Evolutionary conservation across 2,329 filamentous ascomycete species (phyloP), one percentile per base, ranked within the genome.

Genomic region (Dactylellina drechsleri): DNA sequence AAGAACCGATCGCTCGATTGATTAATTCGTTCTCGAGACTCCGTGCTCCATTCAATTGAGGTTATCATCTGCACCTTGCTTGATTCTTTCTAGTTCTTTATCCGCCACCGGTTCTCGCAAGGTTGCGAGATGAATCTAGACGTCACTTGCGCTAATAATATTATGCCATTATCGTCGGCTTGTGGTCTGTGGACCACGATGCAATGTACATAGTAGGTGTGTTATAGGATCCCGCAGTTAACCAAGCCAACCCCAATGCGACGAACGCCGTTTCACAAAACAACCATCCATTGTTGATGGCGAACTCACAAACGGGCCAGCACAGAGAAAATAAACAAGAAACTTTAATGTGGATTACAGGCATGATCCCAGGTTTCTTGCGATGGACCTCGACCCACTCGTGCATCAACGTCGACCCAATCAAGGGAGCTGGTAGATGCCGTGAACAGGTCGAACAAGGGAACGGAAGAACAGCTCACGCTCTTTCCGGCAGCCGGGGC

Each of bases 211-310:
- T 3, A 28, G 13, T 47, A 47, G 4, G 28, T 5, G 58, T 64
- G 64, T 58, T 53, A 75, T 47, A 75, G 57, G 57, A 58, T 47
- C 60, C 61, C 56, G 68, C 68, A 60, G 59, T 66, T 66, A 66
- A 73, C 54, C 61, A 23, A 64, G 40, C 49, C 43, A 47, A 5
- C 47, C 20, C 47, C 16, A 60, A 66, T 66, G 68, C 68, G 59
- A 61, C 54, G 49, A 66, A 28, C 47, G 31, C 41, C 54, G 68
- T 73, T 73, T 73, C 68, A 73, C 61, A 65, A 47, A 57, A 26
- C 54, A 18, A 47, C 60, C 65, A 68, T 47, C 56, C 47, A 57
- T 47, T 23, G 50, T 66, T 18, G 56, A 45, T 23, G 50, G 57
- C 43, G 56, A 49, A 36, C 23, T 53, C 1, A 16, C 20, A 47